phyloP scores from a whole-genome alignment of 192 early-diverging fungal species.

The Entophlyctis luteolus region DNA sequence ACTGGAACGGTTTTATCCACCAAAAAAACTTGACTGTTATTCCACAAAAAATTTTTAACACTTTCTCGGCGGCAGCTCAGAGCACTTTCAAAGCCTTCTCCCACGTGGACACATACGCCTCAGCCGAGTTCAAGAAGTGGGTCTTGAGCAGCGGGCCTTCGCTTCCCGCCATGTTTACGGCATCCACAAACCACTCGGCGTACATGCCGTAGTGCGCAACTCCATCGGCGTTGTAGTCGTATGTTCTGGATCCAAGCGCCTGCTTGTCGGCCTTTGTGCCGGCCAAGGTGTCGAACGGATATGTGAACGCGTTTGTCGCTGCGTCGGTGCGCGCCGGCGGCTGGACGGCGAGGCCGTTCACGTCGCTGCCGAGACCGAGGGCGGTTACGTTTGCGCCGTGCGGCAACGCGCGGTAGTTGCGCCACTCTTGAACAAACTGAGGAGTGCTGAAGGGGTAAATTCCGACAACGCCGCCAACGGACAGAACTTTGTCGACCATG shows the following conservation, averaged over 20 bases:
- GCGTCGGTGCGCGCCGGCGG: neutral
- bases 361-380: neutral
- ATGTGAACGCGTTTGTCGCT: neutral
- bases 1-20: no score
- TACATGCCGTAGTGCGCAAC: neutral
- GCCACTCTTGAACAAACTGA: neutral
- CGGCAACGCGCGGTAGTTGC: neutral
- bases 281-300: neutral
- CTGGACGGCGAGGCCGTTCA: neutral
- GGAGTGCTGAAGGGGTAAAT: neutral
- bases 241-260: neutral
- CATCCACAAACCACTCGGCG: neutral
- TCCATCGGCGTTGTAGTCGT: neutral
- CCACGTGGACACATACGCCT: neutral
- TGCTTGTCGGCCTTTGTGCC: neutral
- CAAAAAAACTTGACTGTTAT: no score
- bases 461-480: neutral
- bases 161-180: neutral
- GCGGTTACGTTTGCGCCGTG: neutral
- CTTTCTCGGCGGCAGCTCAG: no score
- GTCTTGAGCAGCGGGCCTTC: neutral
- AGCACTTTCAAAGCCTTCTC: no score
- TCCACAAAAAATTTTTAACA: no score
- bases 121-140: neutral
- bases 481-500: neutral